Evolutionary conservation across 306 rosid species (phyloP), one percentile per base, ranked within the genome.

Genomic region (Pterocarpus macrocarpus): DNA sequence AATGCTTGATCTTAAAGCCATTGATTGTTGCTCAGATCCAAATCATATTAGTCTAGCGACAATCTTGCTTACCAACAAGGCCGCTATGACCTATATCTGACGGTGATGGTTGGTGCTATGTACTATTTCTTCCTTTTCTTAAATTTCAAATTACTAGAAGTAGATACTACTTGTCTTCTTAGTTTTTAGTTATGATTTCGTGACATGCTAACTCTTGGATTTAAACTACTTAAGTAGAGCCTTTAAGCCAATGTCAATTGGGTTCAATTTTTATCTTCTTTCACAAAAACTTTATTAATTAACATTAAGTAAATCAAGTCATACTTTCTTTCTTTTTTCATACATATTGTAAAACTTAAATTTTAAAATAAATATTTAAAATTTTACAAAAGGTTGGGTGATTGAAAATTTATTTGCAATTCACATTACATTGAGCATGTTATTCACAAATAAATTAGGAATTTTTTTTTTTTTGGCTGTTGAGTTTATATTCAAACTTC

Each of bases 1-100:
- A 79, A 71, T 79, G 81, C 86, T 87, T 85, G 47, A 44, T 55
- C 65, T 66, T 33, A 58, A 87, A 85, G 90, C 8, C 10, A 82
- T 5, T 35, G 72, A 30, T 65, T 69, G 67, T 49, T 79, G 47
- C 33, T 74, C 3, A 47, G 41, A 69, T 15, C 63, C 43, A 53
- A 80, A 33, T 64, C 71, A 13, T 9, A 47, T 14, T 50, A 77
- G 45, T 67, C 50, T 58, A 45, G 38, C 16, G 43, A 83, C 71
- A 76, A 70, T 86, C 81, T 83, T 53, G 62, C 44, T 61, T 73
- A 75, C 55, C 79, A 73, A 73, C 73, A 55, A 36, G 81, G 28
- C 28, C 28, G 39, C 73, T 64, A 36, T 22, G 52, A 14, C 72
- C 33, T 15, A 15, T 30, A 50, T 64, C n/a, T 39, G 73, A 80